phyloP scores from a whole-genome alignment of 148 eudicot species.

The Nepenthes mirabilis region DNA sequence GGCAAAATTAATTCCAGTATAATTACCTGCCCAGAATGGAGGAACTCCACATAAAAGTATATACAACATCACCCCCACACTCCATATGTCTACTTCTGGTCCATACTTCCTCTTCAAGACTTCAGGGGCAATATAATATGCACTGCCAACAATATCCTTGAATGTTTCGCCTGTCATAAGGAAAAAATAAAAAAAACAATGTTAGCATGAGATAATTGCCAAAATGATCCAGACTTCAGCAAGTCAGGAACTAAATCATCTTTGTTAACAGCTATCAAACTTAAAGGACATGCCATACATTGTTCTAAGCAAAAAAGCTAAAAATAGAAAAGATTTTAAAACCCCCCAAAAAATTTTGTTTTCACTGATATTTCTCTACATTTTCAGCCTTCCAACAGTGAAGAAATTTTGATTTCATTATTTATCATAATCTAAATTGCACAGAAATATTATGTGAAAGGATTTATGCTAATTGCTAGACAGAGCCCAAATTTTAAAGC shows the following conservation, averaged over 20 bases:
- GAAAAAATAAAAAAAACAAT: background rate
- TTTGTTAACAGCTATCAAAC: background rate
- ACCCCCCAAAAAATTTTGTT: too few relatives aligned
- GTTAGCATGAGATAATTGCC: background rate
- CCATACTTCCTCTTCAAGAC: conserved; percentile 52
- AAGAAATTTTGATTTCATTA: too few relatives aligned
- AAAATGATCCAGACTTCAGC: background rate
- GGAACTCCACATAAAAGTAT: conserved; percentile 48
- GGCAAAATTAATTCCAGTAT: background rate
- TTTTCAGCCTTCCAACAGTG: too few relatives aligned
- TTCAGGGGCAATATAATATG: conserved; percentile 56
- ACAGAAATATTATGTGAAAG: too few relatives aligned
- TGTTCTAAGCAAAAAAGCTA: too few relatives aligned
- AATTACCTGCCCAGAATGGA: conserved; percentile 58
- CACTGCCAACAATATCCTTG: conserved; percentile 54
- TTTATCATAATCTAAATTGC: too few relatives aligned
- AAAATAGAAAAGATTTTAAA: too few relatives aligned
- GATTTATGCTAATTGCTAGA: too few relatives aligned
- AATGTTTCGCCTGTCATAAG: conserved; percentile 43
- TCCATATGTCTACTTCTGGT: conserved; percentile 59
- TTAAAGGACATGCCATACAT: too few relatives aligned
- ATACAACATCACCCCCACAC: conserved; percentile 45
- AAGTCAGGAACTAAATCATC: background rate
- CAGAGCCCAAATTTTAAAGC: too few relatives aligned
- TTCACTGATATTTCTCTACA: too few relatives aligned